Percentiles rank a stretch among this genome's conserved stretches.
These are phyloP conservation scores for Trifolium subterraneum DNA, from an alignment of 306 rosid genomes.

Conservation along the genomic window DNA sequence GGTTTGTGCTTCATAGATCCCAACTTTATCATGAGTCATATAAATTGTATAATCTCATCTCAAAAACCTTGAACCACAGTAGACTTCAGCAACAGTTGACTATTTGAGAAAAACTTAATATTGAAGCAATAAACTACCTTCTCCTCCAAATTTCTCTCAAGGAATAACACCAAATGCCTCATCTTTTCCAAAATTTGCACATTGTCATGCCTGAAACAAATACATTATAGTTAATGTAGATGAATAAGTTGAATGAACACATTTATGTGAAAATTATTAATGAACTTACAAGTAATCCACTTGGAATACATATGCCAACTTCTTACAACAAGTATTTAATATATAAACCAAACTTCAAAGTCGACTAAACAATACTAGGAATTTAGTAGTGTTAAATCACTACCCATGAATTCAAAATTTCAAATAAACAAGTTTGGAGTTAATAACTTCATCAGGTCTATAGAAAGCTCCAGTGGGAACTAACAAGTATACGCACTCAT, in stretches of 20 bases:
- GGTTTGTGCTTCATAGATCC: not conserved
- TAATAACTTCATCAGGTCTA: not conserved
- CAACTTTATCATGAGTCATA: constrained; percentile 27
- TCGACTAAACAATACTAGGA: constrained; percentile 21
- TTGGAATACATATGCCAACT: constrained; percentile 29
- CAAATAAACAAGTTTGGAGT: constrained; percentile 17
- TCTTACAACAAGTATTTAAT: constrained; percentile 27
- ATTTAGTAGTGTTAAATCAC: constrained; percentile 10
- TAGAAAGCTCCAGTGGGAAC: constrained; percentile 34
- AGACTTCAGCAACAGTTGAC: constrained; percentile 14
- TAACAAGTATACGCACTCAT: constrained; percentile 10
- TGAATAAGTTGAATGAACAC: constrained; percentile 18
- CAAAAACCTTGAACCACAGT: constrained; percentile 27
- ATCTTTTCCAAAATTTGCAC: constrained; percentile 87
- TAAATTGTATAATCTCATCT: constrained; percentile 22
- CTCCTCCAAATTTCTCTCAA: constrained; percentile 83
- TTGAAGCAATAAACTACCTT: constrained; percentile 60
- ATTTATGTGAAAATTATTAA: constrained; percentile 18
- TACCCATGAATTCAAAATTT: constrained; percentile 7
- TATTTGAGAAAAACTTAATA: constrained; percentile 16
- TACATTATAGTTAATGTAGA: constrained; percentile 34
- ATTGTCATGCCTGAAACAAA: constrained; percentile 83
- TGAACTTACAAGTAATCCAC: constrained; percentile 32
- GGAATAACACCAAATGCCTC: constrained; percentile 88
- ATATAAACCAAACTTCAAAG: constrained; percentile 28